Evolutionary conservation across 2,329 filamentous ascomycete species (phyloP).

Genomic region (Aspergillus terreus): DNA sequence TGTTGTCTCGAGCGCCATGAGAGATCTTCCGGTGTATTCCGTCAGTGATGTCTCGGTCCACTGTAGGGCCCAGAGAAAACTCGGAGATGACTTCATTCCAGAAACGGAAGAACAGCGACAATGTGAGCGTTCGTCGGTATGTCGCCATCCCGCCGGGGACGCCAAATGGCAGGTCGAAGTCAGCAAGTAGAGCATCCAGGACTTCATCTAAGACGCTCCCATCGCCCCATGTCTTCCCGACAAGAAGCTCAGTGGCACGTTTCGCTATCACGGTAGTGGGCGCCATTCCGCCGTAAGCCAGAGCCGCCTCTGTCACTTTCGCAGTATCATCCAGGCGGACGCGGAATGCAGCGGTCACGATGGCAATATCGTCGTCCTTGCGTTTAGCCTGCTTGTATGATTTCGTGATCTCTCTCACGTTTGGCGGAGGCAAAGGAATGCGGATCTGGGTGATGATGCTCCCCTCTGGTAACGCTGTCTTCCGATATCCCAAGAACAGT

Average conservation of each 20-base stretch:
- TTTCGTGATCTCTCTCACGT: constrained; percentile 70
- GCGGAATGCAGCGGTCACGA: constrained; percentile 75
- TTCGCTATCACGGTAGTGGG: constrained; percentile 74
- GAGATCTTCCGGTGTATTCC: constrained; percentile 81
- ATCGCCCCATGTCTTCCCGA: constrained; percentile 69
- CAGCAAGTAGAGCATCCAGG: constrained; percentile 71
- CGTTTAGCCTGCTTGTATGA: constrained; percentile 88
- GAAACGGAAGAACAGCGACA: constrained; percentile 90
- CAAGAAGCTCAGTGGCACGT: constrained; percentile 63
- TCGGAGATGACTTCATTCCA: constrained; percentile 73
- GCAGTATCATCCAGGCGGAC: constrained; percentile 62
- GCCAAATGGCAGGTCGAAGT: constrained; percentile 78
- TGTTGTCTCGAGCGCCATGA: constrained; percentile 66
- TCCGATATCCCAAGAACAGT: constrained; percentile 81
- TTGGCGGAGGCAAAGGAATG: constrained; percentile 63
- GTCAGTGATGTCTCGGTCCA: constrained; percentile 65
- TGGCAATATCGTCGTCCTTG: constrained; percentile 90
- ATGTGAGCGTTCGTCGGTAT: constrained; percentile 75
- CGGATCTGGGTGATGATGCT: constrained; percentile 74
- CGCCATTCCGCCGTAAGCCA: constrained; percentile 87
- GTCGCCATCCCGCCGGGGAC: constrained; percentile 90
- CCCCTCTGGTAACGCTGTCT: constrained; percentile 68
- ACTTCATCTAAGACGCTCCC: constrained; percentile 72
- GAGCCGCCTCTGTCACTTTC: constrained; percentile 62
- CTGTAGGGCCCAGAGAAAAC: constrained; percentile 47